phyloP scores from a whole-genome alignment of 768 basidiomycete genomes.

The Mycena metata region DNA sequence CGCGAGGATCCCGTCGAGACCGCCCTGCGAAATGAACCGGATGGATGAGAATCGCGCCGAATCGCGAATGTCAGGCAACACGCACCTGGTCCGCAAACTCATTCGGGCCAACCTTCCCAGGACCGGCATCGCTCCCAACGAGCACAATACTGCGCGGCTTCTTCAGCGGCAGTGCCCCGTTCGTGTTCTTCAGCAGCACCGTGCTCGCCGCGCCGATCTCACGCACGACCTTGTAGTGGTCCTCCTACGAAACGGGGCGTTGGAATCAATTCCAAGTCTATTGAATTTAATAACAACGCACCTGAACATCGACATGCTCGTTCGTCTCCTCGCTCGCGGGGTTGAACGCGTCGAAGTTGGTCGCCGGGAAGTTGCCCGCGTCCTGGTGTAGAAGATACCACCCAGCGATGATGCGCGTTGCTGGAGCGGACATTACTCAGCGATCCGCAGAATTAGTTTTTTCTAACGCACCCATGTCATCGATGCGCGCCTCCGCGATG shows the following conservation, averaged over 20 bases:
- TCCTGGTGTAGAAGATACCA: conserved; percentile 82
- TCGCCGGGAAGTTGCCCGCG: conserved; percentile 66
- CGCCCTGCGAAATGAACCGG: conserved; percentile 51
- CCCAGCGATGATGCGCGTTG: conserved; percentile 78
- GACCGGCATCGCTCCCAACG: conserved; percentile 76
- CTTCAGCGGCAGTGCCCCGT: conserved; percentile 68
- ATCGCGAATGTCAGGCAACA: background rate
- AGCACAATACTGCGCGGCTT: conserved; percentile 71
- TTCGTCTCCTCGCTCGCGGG: conserved; percentile 67
- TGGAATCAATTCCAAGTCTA: no score
- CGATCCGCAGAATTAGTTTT: background rate
- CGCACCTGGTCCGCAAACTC: conserved; percentile 69
- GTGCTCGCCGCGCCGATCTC: conserved; percentile 81
- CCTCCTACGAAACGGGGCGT: conserved; percentile 50
- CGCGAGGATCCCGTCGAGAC: conserved; percentile 79
- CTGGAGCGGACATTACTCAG: conserved; percentile 51
- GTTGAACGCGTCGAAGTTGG: conserved; percentile 80
- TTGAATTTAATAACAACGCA: background rate
- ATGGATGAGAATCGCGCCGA: background rate
- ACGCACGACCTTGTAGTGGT: conserved; percentile 77
- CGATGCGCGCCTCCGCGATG: conserved; percentile 73
- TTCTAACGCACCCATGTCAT: conserved; percentile 75
- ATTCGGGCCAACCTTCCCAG: conserved; percentile 77
- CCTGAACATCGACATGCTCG: conserved; percentile 71
- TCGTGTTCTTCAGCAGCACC: conserved; percentile 81